Percentiles rank a stretch among this genome's conserved stretches.
Conservation (phyloP, 352 stramenopile species). For the Globisporangium viniferum region DNA sequence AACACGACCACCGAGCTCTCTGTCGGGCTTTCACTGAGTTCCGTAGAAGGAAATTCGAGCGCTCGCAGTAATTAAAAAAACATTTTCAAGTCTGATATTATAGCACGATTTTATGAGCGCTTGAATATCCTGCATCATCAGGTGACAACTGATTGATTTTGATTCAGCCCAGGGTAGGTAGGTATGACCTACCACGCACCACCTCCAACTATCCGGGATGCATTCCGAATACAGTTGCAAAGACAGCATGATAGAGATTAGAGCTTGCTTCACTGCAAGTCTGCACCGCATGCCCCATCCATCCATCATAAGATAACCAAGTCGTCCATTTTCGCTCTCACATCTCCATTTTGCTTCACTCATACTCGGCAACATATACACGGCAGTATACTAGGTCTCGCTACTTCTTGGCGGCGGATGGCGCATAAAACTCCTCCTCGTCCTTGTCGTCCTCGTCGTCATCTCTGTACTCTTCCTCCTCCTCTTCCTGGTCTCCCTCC, state of each 20-base stretch:
- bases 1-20: background rate
- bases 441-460: background rate
- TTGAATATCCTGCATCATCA: no score
- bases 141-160: no score
- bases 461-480: conserved; percentile 2
- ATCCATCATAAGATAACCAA: background rate
- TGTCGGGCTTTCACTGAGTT: background rate
- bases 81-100: no score
- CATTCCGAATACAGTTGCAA: no score
- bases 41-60: background rate
- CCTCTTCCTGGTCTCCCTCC: conserved; percentile 19
- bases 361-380: background rate
- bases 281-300: no score
- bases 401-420: background rate
- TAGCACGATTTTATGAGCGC: no score
- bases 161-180: no score
- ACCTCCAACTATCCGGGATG: no score
- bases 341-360: background rate
- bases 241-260: no score
- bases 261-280: no score
- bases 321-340: background rate
- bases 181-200: no score
- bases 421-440: background rate
- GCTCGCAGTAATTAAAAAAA: no score
- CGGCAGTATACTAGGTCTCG: background rate